A percentile compares a stretch with the other conserved stretches of the same genome.
These are phyloP conservation scores for Protostelium mycophagum DNA, from an alignment of 78 protist species.

Conservation along the genomic window DNA sequence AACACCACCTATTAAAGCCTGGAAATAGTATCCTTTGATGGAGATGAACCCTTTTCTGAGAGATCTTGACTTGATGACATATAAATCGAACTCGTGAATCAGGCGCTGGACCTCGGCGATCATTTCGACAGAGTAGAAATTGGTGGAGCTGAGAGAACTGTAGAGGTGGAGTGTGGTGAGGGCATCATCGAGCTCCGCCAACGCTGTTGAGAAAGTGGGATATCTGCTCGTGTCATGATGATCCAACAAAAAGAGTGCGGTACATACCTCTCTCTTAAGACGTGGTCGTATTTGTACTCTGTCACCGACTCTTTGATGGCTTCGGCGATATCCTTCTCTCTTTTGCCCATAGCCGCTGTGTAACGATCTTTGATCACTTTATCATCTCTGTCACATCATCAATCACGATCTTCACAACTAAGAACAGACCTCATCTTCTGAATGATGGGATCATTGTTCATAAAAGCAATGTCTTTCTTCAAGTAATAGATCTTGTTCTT, in stretches of 20 bases:
- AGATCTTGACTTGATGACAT: slow-evolving; percentile 24
- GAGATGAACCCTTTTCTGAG: slow-evolving; percentile 87
- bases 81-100: slow-evolving; percentile 63
- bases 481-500: slow-evolving; percentile 60
- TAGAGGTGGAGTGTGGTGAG: slow-evolving; percentile 80
- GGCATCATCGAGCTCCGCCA: slow-evolving; percentile 94
- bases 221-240: slow-evolving; percentile 58
- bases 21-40: slow-evolving; percentile 93
- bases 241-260: slow-evolving; percentile 14
- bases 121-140: slow-evolving; percentile 27
- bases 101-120: slow-evolving; percentile 45
- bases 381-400: slow-evolving; percentile 33
- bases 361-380: not conserved
- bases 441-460: slow-evolving; percentile 90
- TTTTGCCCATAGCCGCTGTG: not conserved
- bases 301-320: not conserved
- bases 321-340: not conserved
- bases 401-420: too few species aligned
- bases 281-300: slow-evolving; percentile 12
- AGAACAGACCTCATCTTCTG: slow-evolving; percentile 75
- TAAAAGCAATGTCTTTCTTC: slow-evolving; percentile 84
- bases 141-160: slow-evolving; percentile 46
- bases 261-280: slow-evolving; percentile 15
- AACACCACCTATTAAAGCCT: slow-evolving; percentile 82
- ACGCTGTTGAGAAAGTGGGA: slow-evolving; percentile 92